phyloP scores from a whole-genome alignment of 305 asterid species.

The Withania somnifera region DNA sequence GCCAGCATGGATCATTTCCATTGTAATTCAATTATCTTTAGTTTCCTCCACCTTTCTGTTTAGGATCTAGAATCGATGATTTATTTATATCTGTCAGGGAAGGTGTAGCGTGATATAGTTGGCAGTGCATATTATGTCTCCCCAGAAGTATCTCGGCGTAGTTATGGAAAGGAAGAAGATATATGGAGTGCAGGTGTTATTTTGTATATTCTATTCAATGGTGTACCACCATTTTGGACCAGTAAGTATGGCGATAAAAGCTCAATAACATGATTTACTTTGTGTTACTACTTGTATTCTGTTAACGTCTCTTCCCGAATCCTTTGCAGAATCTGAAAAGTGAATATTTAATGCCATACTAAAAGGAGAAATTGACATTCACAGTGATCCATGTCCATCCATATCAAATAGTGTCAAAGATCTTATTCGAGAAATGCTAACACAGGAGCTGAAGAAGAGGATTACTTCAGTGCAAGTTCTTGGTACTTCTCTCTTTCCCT shows the following conservation, averaged over 20 bases:
- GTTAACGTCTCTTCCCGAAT: neutral
- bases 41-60: neutral
- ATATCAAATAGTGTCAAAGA: conserved; percentile 72
- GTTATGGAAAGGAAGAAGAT: conserved; percentile 80
- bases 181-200: conserved; percentile 94
- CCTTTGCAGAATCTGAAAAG: conserved; percentile 58
- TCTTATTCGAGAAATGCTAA: conserved; percentile 71
- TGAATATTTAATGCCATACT: conserved; percentile 74
- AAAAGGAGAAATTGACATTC: conserved; percentile 65
- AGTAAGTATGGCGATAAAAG: conserved; percentile 25
- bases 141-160: conserved; percentile 69
- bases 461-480: conserved; percentile 70
- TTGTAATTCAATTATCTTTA: neutral
- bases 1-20: neutral
- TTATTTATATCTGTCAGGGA: conserved; percentile 35
- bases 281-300: neutral
- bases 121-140: conserved; percentile 92
- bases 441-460: conserved; percentile 56
- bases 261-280: neutral
- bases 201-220: conserved; percentile 73
- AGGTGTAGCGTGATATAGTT: conserved; percentile 69
- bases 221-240: conserved; percentile 96
- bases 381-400: conserved; percentile 79
- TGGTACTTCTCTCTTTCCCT: conserved; percentile 30
- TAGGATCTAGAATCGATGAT: neutral